These are phyloP conservation scores for Globisporangium cystogenes DNA, from an alignment of 352 stramenopile species.

Conservation along the genomic window DNA sequence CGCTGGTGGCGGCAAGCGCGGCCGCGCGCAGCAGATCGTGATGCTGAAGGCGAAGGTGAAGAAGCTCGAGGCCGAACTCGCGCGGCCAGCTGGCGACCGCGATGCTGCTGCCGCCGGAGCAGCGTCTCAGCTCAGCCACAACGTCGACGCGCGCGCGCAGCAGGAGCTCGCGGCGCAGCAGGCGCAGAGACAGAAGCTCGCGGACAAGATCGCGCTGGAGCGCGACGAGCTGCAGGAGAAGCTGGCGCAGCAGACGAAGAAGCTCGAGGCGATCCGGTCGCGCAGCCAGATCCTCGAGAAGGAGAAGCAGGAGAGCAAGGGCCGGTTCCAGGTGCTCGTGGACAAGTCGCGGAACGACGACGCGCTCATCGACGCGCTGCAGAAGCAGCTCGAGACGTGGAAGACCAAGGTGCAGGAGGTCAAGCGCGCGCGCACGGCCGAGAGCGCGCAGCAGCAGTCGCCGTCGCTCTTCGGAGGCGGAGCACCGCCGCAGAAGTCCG, in stretches of 20 bases:
- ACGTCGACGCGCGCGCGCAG: slow-evolving; percentile 64
- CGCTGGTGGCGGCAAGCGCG: slow-evolving; percentile 27
- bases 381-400: slow-evolving; percentile 61
- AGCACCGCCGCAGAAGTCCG: neutral
- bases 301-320: slow-evolving; percentile 58
- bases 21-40: slow-evolving; percentile 78
- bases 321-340: slow-evolving; percentile 62
- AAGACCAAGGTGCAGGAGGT: slow-evolving; percentile 45
- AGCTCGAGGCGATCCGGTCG: slow-evolving; percentile 59
- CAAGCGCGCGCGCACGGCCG: slow-evolving; percentile 63
- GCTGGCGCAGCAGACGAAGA: slow-evolving; percentile 53
- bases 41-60: slow-evolving; percentile 83
- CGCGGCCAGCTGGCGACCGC: neutral
- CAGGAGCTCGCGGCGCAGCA: slow-evolving; percentile 53
- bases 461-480: slow-evolving; percentile 13
- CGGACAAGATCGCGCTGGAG: slow-evolving; percentile 58
- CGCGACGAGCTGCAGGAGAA: slow-evolving; percentile 49
- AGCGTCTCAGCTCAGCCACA: slow-evolving; percentile 3
- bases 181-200: slow-evolving; percentile 44
- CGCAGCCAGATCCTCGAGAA: slow-evolving; percentile 68
- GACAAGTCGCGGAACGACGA: slow-evolving; percentile 83
- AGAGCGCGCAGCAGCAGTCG: slow-evolving; percentile 28
- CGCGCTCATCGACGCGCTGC: slow-evolving; percentile 67
- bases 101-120: too few relatives aligned
- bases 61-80: slow-evolving; percentile 49